Base-by-base conservation (phyloP, 257 asterid genomes). In the Pogostemon cablin region DNA sequence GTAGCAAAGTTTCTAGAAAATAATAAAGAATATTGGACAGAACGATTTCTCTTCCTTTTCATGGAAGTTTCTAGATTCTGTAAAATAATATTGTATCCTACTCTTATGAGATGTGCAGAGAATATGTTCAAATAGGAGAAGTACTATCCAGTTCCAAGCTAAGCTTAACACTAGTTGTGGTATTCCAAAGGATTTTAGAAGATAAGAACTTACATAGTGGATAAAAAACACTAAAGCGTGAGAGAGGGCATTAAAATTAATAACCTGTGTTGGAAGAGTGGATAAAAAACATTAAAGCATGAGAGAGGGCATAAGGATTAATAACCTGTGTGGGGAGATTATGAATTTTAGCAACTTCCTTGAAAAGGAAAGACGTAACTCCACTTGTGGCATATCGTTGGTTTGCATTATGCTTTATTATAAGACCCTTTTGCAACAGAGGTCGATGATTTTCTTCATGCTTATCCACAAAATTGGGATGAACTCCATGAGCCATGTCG, bases 401-500 rank as follows among this genome's bases (percentile, higher is more conserved):
- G 75, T 91, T 95, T 59, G 99, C 98, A 74, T 95, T 91, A 74
- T 95, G 98, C 89, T 95, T 95, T 83, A 91, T 91, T 17, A 95
- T 97, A 72, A 95, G 95, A 67, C 99, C 99, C 86, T 86, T 95
- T 60, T 86, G 96, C 87, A 95, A 81, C 83, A 91, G 61, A 1
- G 98, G 99, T 9, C 92, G 91, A 68, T 91, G 98, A 79, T 91
- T 84, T 68, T 95, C 99, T 80, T 95, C 98, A 75, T 95, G 96
- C 82, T 90, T 89, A 75, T 95, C 97, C 58, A 40, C 63, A 75
- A 83, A 95, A 82, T 90, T 89, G 71, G 99, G 98, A 82, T 91
- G 98, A 75, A 91, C 99, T 77, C 97, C 98, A 79, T 91, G 99
- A 72, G 99, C 98, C 99, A 95, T 95, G 90, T 95, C 99, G 70